A percentile compares a stretch with the other conserved stretches of the same genome.
These are phyloP conservation scores for Monosporozyma aquatica DNA, from an alignment of 805 yeast species.

Conservation along the genomic window DNA sequence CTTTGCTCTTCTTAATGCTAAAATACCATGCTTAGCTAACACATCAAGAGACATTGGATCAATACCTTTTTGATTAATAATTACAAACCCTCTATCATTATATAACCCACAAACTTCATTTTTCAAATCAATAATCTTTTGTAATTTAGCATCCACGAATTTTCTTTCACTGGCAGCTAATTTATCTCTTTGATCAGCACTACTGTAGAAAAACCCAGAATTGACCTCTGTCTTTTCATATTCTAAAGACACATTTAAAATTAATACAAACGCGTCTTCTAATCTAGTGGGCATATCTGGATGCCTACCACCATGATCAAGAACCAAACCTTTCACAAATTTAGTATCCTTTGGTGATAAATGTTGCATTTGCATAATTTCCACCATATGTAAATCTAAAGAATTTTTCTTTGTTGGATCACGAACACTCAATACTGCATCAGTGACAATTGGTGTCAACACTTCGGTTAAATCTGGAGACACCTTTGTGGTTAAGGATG, in stretches of 20 bases:
- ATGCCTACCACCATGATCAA: slow-evolving; percentile 98
- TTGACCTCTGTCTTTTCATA: slow-evolving; percentile 97
- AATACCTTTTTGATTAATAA: slow-evolving; percentile 95
- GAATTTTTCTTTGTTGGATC: slow-evolving; percentile 35
- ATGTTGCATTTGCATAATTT: slow-evolving; percentile 97
- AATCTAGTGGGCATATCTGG: slow-evolving; percentile 96
- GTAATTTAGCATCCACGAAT: slow-evolving; percentile 88
- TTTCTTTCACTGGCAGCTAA: slow-evolving; percentile 86
- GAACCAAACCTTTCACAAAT: slow-evolving; percentile 78
- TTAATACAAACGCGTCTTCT: slow-evolving; percentile 74
- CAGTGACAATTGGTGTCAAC: slow-evolving; percentile 89
- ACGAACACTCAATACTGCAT: slow-evolving; percentile 79
- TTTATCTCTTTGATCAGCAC: slow-evolving; percentile 93
- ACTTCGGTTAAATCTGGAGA: slow-evolving; percentile 65
- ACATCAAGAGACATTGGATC: slow-evolving; percentile 97
- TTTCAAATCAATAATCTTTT: slow-evolving; percentile 85
- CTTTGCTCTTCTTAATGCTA: slow-evolving; percentile 95
- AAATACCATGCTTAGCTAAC: slow-evolving; percentile 82
- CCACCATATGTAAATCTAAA: slow-evolving; percentile 92
- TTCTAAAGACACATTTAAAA: slow-evolving; percentile 87
- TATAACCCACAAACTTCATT: slow-evolving; percentile 80
- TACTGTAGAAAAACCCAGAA: slow-evolving; percentile 87
- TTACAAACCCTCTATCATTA: slow-evolving; percentile 71
- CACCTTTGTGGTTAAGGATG: slow-evolving; percentile 84
- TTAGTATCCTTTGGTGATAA: slow-evolving; percentile 75